A percentile compares a stretch with the other conserved stretches of the same genome.
Conservation (phyloP, 2,329 filamentous ascomycete genomes). For the Pseudogymnoascus destructans region DNA sequence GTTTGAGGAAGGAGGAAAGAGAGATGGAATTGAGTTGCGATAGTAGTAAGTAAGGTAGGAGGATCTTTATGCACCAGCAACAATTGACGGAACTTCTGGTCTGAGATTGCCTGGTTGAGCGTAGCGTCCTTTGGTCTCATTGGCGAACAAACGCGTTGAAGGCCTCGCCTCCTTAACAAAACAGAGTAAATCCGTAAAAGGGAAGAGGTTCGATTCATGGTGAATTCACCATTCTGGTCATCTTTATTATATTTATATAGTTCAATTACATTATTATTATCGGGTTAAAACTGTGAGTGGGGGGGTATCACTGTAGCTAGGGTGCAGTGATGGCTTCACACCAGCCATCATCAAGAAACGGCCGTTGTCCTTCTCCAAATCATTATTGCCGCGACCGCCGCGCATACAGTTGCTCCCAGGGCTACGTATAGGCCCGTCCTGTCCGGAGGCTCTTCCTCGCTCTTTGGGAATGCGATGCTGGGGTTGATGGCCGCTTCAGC, state of each 20-base stretch:
- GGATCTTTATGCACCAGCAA: slow-evolving; percentile 7
- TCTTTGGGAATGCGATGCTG: slow-evolving; percentile 76
- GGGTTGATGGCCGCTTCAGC: slow-evolving; percentile 89
- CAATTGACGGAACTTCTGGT: slow-evolving; percentile 7
- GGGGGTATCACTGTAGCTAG: slow-evolving; percentile 4
- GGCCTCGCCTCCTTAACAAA: slow-evolving; percentile 8
- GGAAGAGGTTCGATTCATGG: not conserved
- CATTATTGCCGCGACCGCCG: slow-evolving; percentile 49
- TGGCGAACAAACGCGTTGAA: slow-evolving; percentile 9
- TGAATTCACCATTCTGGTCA: not conserved
- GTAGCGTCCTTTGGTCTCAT: not conserved
- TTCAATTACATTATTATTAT: slow-evolving; percentile 9
- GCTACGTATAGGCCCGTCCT: slow-evolving; percentile 77
- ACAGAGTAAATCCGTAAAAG: not conserved
- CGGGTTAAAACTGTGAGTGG: slow-evolving; percentile 1
- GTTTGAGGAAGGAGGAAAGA: slow-evolving; percentile 6
- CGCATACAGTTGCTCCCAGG: slow-evolving; percentile 57
- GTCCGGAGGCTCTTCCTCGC: slow-evolving; percentile 73
- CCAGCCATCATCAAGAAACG: slow-evolving; percentile 17
- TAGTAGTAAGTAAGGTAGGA: slow-evolving; percentile 9
- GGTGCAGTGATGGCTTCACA: not conserved
- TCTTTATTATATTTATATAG: slow-evolving; percentile 2
- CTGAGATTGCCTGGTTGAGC: not conserved
- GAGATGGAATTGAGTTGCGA: slow-evolving; percentile 5
- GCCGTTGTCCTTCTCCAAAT: slow-evolving; percentile 40